Base-by-base conservation (phyloP, 306 rosid genomes). In the Betula pendula region DNA sequence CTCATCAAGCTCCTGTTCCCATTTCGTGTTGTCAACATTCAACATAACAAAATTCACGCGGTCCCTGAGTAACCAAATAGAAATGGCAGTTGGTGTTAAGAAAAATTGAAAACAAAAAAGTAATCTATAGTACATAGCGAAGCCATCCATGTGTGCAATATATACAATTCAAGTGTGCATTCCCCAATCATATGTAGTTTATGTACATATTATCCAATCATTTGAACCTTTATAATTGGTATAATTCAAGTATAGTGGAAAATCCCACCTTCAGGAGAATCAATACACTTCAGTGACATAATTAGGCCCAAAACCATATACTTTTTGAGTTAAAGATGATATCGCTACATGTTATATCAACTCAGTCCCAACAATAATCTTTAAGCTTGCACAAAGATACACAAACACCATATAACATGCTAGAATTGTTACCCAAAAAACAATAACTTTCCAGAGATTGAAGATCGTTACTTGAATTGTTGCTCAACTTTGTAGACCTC, bases 1-100 rank as follows among this genome's bases (percentile, higher is more conserved):
- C 85, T 92, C 99, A 13, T 92, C 99, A 77, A 95, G 89, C 94
- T 92, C 97, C 72, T 95, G 98, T 81, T 95, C 99, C 99, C 98
- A 94, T 72, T 89, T 94, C 3, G 98, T 94, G 77, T 94, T 94
- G 80, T 94, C 98, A 68, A 94, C 96, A 75, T 94, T 94, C 74
- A 90, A 80, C 96, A 90, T 81, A 17, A 90, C 96, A 77, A 90
- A 88, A 73, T 90, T 90, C 72, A 90, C 91, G 22, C 83, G 87
- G 35, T 72, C 91, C 89, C 99, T 92, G 74, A 4, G 72, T 56
- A 20, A 56, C n/a, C 56, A 66, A 8, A 8, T 35, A 68, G 52
- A 51, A 53, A 55, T 22, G 6, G 44, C 2, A 1, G 44, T 20
- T 3, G 49, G 4, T 20, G 62, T 20, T 14, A 53, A 74, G 35